These are phyloP conservation scores for Aureobasidium sp. DNA, from an alignment of 2,329 filamentous ascomycete genomes.

Conservation along the genomic window DNA sequence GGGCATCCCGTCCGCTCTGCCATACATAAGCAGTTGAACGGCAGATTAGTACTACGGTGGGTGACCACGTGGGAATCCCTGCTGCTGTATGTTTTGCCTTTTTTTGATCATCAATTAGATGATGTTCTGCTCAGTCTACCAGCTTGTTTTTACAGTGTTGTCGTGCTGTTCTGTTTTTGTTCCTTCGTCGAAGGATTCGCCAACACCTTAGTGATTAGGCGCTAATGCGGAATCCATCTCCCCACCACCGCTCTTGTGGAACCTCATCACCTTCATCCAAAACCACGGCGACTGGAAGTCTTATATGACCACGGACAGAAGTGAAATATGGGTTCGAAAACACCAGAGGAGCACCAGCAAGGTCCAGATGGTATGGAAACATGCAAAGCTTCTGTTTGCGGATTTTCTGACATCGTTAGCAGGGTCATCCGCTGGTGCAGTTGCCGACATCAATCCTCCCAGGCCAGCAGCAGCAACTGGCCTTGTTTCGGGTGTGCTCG, in stretches of 20 bases:
- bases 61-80: no score
- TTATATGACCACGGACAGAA: neutral
- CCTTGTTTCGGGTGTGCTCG: constrained; percentile 2
- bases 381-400: no score
- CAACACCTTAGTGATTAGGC: neutral
- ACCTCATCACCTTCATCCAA: neutral
- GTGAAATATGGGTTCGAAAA: neutral
- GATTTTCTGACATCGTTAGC: neutral
- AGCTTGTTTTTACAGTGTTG: neutral
- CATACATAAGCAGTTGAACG: no score
- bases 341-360: neutral
- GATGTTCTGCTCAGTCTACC: no score
- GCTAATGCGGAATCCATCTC: neutral
- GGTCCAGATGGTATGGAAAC: neutral
- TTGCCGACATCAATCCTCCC: constrained; percentile 6
- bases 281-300: neutral
- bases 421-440: neutral
- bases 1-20: no score
- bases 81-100: no score
- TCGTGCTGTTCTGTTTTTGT: neutral
- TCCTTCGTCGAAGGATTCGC: neutral
- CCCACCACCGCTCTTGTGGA: neutral
- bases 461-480: neutral
- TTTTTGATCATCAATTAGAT: no score
- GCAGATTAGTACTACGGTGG: no score